phyloP scores from a whole-genome alignment of 169 alveolate genomes.

The Besnoitia besnoiti region DNA sequence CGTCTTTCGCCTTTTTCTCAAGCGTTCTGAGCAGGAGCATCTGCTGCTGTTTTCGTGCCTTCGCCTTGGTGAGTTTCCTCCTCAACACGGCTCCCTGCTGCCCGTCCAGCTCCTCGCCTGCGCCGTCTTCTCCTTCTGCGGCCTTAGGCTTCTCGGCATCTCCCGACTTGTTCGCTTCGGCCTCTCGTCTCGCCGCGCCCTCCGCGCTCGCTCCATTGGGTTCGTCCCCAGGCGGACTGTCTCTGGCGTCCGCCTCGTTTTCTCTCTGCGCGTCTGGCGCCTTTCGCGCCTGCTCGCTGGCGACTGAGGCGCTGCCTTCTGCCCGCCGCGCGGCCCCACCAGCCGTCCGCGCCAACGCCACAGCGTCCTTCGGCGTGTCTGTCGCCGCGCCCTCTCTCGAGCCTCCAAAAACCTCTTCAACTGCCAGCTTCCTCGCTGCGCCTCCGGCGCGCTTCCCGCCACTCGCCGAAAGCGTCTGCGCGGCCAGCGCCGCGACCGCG shows the following conservation, averaged over 20 bases:
- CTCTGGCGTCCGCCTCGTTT: neutral
- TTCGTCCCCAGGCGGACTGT: neutral
- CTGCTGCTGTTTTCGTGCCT: constrained; percentile 60
- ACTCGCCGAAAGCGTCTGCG: constrained; percentile 39
- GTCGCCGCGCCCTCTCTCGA: neutral
- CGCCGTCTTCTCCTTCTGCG: neutral
- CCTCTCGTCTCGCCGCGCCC: neutral
- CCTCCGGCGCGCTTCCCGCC: neutral
- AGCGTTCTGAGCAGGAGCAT: constrained; percentile 57
- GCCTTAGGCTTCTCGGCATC: neutral
- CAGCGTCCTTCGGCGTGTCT: too few species aligned
- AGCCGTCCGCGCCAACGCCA: too few species aligned
- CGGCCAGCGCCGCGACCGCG: constrained; percentile 48
- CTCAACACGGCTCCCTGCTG: constrained; percentile 24
- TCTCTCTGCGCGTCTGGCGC: too few species aligned
- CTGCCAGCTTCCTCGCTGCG: neutral
- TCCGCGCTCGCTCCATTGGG: neutral
- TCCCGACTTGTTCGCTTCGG: neutral
- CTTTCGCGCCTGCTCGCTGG: too few species aligned
- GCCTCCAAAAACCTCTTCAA: neutral
- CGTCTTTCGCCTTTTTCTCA: constrained; percentile 28
- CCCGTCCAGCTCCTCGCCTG: constrained; percentile 23
- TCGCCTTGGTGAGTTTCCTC: constrained; percentile 53
- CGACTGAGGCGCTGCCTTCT: neutral
- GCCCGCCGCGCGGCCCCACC: neutral